These are phyloP conservation scores for Leccinum variicolor DNA, from an alignment of 768 basidiomycete species.

Conservation along the genomic window DNA sequence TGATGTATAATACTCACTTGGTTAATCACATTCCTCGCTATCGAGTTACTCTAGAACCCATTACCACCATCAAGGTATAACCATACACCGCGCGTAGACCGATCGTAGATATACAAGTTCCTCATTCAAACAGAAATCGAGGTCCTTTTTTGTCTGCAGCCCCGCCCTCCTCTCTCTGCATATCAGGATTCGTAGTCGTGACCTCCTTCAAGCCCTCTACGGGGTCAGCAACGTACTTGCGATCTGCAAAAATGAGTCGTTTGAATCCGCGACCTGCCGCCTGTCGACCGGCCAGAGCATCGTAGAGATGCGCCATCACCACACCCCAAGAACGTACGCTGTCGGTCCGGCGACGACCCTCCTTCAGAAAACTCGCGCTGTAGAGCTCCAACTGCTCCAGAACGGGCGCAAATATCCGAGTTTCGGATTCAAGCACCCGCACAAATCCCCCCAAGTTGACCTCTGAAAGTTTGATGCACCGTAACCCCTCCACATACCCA, in stretches of 20 bases:
- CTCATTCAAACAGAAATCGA: neutral
- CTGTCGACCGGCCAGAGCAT: conserved; percentile 15
- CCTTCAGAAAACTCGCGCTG: conserved; percentile 6
- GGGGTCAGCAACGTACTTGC: conserved; percentile 8
- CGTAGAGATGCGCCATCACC: conserved; percentile 10
- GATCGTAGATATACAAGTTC: neutral
- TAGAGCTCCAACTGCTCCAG: conserved; percentile 14
- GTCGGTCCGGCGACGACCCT: neutral
- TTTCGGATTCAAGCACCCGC: neutral
- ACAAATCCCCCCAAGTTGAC: conserved; percentile 10
- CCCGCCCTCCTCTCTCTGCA: neutral
- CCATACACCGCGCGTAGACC: neutral
- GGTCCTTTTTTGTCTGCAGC: neutral
- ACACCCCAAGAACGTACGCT: conserved; percentile 2
- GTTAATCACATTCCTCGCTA: conserved; percentile 27
- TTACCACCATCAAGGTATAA: neutral
- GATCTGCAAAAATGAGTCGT: conserved; percentile 10
- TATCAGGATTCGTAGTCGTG: neutral
- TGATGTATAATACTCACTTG: conserved; percentile 26
- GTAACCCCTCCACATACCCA: conserved; percentile 13
- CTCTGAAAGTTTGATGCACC: conserved; percentile 7
- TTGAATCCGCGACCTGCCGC: conserved; percentile 8
- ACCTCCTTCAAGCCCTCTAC: conserved; percentile 2
- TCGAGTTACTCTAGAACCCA: neutral
- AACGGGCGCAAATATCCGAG: conserved; percentile 12